phyloP scores from a whole-genome alignment of 2,329 filamentous ascomycete species.

The Aureobasidium subglaciale region DNA sequence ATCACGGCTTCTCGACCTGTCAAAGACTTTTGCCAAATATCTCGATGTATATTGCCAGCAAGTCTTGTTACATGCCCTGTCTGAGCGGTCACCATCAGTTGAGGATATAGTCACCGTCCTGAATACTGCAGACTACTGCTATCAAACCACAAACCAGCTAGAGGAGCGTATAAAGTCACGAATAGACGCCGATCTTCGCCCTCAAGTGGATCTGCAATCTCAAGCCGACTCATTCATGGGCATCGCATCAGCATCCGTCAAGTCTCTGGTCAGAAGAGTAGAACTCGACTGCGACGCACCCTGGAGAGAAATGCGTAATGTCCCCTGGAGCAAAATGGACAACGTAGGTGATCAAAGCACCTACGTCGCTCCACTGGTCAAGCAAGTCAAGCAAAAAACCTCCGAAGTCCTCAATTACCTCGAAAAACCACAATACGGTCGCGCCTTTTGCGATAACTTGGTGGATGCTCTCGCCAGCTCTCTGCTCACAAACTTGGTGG shows the following conservation, averaged over 20 bases:
- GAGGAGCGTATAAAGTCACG: slow-evolving; percentile 91
- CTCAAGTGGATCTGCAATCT: slow-evolving; percentile 78
- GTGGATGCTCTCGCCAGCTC: slow-evolving; percentile 75
- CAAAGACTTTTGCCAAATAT: slow-evolving; percentile 82
- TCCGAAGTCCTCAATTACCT: slow-evolving; percentile 69
- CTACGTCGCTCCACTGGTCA: slow-evolving; percentile 77
- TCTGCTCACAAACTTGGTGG: slow-evolving; percentile 78
- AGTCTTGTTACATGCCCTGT: slow-evolving; percentile 68
- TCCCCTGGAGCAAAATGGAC: slow-evolving; percentile 89
- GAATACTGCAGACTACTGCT: slow-evolving; percentile 97
- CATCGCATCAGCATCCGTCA: slow-evolving; percentile 80
- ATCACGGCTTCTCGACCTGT: slow-evolving; percentile 75
- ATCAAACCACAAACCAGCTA: slow-evolving; percentile 82
- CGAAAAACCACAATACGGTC: slow-evolving; percentile 85
- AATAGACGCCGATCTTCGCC: slow-evolving; percentile 70
- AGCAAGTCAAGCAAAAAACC: slow-evolving; percentile 62
- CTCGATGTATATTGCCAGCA: slow-evolving; percentile 93
- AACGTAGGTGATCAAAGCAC: slow-evolving; percentile 88
- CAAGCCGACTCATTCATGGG: slow-evolving; percentile 95
- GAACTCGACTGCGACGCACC: slow-evolving; percentile 75
- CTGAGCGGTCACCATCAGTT: slow-evolving; percentile 55
- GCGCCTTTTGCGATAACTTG: slow-evolving; percentile 93
- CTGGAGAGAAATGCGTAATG: slow-evolving; percentile 97
- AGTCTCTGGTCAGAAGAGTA: slow-evolving; percentile 75
- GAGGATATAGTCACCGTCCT: slow-evolving; percentile 80